Evolutionary conservation across 257 asterid genomes (phyloP).

Genomic region (Pogostemon cablin): DNA sequence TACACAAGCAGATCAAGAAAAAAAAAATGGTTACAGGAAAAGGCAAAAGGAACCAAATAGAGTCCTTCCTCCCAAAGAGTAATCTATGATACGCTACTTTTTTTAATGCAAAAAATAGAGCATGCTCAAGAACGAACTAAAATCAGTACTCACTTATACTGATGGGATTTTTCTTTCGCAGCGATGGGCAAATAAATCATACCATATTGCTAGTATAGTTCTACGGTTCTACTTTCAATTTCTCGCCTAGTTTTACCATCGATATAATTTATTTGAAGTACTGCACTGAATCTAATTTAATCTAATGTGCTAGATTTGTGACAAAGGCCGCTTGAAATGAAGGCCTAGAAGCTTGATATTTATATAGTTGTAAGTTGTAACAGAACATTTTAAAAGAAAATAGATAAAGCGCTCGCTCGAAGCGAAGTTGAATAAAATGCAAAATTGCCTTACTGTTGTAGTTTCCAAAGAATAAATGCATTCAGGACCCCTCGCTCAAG

Average conservation of each 20-base stretch:
- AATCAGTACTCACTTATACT: too few species aligned
- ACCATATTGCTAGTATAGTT: background rate
- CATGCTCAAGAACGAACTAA: constrained; percentile 16
- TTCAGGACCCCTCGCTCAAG: background rate
- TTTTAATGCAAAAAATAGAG: background rate
- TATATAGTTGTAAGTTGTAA: background rate
- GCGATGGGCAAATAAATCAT: too few species aligned
- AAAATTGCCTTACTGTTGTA: background rate
- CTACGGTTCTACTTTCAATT: background rate
- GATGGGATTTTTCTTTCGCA: too few species aligned
- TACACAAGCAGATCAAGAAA: constrained; percentile 7
- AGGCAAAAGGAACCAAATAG: constrained; percentile 20
- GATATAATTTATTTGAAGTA: background rate
- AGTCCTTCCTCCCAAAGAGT: constrained; percentile 8
- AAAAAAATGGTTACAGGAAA: background rate
- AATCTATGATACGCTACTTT: background rate
- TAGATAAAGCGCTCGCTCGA: background rate
- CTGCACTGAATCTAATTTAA: background rate
- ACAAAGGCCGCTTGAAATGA: background rate
- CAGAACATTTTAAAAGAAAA: background rate
- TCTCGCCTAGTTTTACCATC: background rate
- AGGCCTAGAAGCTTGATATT: constrained; percentile 6
- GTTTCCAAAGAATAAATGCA: background rate
- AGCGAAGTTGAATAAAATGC: background rate
- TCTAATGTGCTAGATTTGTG: background rate